These are phyloP conservation scores for Litsea cubeba DNA, from an alignment of 164 flowering plant genomes.

Conservation along the genomic window DNA sequence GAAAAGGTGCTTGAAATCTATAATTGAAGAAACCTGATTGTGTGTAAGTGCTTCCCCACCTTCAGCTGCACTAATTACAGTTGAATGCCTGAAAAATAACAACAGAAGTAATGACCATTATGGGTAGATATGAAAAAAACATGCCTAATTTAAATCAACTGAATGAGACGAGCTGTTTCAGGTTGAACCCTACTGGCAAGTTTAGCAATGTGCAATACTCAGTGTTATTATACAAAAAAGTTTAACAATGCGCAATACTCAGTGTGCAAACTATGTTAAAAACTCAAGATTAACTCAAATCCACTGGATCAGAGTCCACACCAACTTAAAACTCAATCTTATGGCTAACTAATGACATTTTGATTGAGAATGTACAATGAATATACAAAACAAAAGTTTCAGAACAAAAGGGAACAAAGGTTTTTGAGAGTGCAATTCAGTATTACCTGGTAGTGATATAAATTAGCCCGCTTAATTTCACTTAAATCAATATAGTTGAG, in stretches of 20 bases:
- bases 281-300: not conserved
- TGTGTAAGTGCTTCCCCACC: conserved; percentile 18
- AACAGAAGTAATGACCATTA: not conserved
- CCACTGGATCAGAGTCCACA: not conserved
- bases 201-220: not conserved
- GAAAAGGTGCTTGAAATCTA: not conserved
- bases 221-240: too few species aligned
- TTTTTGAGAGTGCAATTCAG: not conserved
- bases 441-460: not conserved
- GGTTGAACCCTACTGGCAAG: too few species aligned
- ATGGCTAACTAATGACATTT: not conserved
- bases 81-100: conserved; percentile 34
- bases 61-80: conserved; percentile 26
- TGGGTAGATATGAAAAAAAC: not conserved
- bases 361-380: too few species aligned
- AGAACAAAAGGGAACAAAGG: not conserved
- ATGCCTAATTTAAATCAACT: not conserved
- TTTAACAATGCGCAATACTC: too few species aligned
- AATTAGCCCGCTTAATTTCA: not conserved
- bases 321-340: not conserved
- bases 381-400: not conserved
- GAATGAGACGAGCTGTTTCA: not conserved
- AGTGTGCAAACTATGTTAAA: not conserved
- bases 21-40: conserved; percentile 39
- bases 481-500: not conserved